Base-by-base conservation (phyloP, 164 flowering plant genomes). In the Cinnamomum micranthum region DNA sequence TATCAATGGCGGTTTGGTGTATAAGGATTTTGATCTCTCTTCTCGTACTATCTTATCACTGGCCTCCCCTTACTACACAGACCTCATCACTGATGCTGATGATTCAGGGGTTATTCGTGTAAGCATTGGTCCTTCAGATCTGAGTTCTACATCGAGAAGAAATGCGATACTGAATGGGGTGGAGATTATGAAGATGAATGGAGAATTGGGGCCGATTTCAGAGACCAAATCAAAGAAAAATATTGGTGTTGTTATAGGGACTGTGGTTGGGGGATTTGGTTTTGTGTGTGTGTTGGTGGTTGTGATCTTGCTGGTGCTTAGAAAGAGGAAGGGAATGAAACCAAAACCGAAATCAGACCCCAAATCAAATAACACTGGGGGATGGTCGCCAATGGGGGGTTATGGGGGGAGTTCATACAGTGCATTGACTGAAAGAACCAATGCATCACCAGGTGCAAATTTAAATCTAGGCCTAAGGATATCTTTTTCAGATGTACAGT, bases 141-240 rank as follows among this genome's bases (percentile, higher is more conserved):
- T 2, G 35, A 86, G 51, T 20, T 31, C 7, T 31, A 31, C 6
- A 35, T 14, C 41, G 19, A 62, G 50, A 11, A 27, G n/a, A 13
- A 91, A 92, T 78, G 98, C 94, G 51, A 86, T 94, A 50, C 76
- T 92, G 73, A 94, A 94, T 78, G 98, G 98, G 28, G 88, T 88
- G 15, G 98, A 94, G 90, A 88, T 93, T 66, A 85, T 92, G 97
- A 87, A 80, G 79, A 82, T 93, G 81, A 51, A 62, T 15, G 71
- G 74, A 12, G 63, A 64, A 15, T 19, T 71, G n/a, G 65, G 50
- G 15, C 22, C 55, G 73, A 35, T 72, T 71, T n/a, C 47, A 52
- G 11, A 58, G 11, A 65, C 23, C 19, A 75, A 25, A 20, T 52
- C 76, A 13, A 79, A 78, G 79, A 84, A 80, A 75, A 80, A 27